These are phyloP conservation scores for Suillus luteus DNA, from an alignment of 768 basidiomycete species.

Conservation along the genomic window DNA sequence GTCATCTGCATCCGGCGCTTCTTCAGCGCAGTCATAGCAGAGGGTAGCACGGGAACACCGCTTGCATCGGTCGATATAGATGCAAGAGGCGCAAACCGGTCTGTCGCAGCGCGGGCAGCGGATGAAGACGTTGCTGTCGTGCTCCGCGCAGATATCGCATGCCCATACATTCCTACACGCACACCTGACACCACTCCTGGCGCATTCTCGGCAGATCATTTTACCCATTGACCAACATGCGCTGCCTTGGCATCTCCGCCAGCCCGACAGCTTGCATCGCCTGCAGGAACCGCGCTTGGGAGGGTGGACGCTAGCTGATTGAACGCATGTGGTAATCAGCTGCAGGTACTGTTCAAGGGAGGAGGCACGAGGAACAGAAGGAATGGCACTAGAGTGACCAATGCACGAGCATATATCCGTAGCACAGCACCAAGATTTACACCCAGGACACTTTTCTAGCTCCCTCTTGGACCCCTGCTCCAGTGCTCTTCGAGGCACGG, in stretches of 20 bases:
- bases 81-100: not conserved
- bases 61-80: not conserved
- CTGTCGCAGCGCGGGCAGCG: not conserved
- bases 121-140: not conserved
- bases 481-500: not conserved
- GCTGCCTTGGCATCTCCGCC: not conserved
- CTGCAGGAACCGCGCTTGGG: not conserved
- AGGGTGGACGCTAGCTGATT: not conserved
- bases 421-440: not conserved
- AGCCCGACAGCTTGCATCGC: not conserved
- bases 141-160: not conserved
- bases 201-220: not conserved
- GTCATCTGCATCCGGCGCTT: not conserved
- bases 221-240: not conserved
- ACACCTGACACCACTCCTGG: not conserved
- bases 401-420: not conserved
- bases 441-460: not conserved
- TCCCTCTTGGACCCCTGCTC: not conserved
- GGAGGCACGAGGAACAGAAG: not conserved
- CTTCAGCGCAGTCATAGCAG: not conserved
- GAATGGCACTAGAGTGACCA: not conserved
- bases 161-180: not conserved
- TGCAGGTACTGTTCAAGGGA: not conserved
- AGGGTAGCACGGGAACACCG: not conserved
- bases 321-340: not conserved